Percentiles rank a stretch among this genome's conserved stretches.
Evolutionary conservation across 2,329 filamentous ascomycete genomes (phyloP).

Genomic region (Monilinia vaccinii-corymbosi): DNA sequence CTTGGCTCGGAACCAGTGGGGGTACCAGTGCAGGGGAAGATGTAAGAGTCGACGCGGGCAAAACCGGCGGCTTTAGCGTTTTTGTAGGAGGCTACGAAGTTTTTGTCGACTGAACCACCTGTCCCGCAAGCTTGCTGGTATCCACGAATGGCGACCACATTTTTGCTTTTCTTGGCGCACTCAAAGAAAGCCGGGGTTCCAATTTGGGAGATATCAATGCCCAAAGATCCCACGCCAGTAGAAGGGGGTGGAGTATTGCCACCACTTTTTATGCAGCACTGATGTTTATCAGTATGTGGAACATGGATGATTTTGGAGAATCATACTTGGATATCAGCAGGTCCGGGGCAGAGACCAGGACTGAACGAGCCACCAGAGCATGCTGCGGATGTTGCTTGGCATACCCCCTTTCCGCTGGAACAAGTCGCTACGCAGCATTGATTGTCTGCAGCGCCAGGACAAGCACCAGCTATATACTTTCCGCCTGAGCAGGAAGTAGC

Average conservation of each 20-base stretch:
- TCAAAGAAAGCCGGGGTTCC: constrained; percentile 12
- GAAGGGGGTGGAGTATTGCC: background rate
- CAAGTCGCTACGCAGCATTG: constrained; percentile 20
- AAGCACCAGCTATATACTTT: constrained; percentile 11
- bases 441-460: constrained; percentile 14
- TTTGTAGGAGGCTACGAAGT: constrained; percentile 17
- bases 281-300: background rate
- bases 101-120: constrained; percentile 17
- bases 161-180: constrained; percentile 14
- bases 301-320: background rate
- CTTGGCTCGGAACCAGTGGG: constrained; percentile 15
- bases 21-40: constrained; percentile 24
- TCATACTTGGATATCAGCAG: constrained; percentile 12
- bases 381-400: constrained; percentile 11
- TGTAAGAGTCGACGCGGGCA: constrained; percentile 19
- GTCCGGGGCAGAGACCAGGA: constrained; percentile 15
- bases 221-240: constrained; percentile 3
- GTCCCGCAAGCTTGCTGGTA: constrained; percentile 17
- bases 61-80: constrained; percentile 20
- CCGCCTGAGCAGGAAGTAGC: constrained; percentile 12
- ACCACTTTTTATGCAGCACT: constrained; percentile 16
- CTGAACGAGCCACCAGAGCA: constrained; percentile 14
- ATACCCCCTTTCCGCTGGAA: constrained; percentile 11
- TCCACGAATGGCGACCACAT: constrained; percentile 15
- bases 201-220: constrained; percentile 15